phyloP scores from a whole-genome alignment of 148 eudicot genomes.

The Amaranthus palmeri region DNA sequence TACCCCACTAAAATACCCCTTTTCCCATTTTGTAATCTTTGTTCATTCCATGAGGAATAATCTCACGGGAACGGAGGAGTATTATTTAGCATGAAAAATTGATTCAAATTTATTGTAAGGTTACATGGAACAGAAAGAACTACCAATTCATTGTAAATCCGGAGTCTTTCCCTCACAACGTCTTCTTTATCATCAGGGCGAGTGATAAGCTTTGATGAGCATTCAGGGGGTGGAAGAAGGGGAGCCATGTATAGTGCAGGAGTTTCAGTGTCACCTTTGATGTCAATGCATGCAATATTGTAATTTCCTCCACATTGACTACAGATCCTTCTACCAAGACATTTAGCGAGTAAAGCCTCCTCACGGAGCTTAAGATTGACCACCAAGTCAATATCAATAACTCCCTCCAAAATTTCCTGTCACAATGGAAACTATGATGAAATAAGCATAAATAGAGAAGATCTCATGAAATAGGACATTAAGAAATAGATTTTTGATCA shows the following conservation, averaged over 20 bases:
- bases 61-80: no score
- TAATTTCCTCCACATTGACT: constrained; percentile 87
- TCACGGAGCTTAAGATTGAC: constrained; percentile 85
- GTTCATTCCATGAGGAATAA: no score
- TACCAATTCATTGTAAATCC: constrained; percentile 81
- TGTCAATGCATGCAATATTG: constrained; percentile 83
- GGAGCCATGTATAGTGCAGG: constrained; percentile 84
- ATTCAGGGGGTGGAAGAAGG: constrained; percentile 77
- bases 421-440: neutral
- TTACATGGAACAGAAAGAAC: constrained; percentile 2
- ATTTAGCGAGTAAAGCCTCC: constrained; percentile 81
- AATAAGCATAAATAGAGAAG: constrained; percentile 1
- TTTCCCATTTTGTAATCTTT: no score
- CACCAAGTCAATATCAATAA: constrained; percentile 75
- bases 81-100: neutral
- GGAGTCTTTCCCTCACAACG: constrained; percentile 72
- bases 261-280: constrained; percentile 56
- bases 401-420: constrained; percentile 84
- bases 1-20: no score
- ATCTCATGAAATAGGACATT: neutral
- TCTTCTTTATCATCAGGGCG: constrained; percentile 85
- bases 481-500: neutral
- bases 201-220: constrained; percentile 71
- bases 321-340: constrained; percentile 91
- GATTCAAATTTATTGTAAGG: neutral